Conservation (phyloP, 768 basidiomycete species). For the Rubroboletus pulcherrimus region DNA sequence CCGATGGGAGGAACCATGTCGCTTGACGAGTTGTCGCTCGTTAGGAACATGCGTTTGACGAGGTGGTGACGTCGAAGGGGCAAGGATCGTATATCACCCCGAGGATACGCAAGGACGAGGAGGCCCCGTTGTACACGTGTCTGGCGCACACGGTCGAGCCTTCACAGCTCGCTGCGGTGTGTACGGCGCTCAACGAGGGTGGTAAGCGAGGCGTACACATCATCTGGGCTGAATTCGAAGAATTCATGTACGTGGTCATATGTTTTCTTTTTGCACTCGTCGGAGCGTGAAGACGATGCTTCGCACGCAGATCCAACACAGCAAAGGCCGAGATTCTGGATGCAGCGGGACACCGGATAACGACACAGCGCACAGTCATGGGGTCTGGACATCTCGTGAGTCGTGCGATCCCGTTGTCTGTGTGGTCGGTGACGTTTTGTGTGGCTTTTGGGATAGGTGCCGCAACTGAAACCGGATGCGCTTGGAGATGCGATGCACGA, state of each 20-base stretch:
- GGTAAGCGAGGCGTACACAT: slow-evolving; percentile 22
- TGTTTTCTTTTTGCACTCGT: not conserved
- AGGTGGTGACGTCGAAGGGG: slow-evolving; percentile 10
- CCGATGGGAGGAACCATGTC: not conserved
- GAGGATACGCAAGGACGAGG: slow-evolving; percentile 29
- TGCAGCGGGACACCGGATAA: slow-evolving; percentile 21
- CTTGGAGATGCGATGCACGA: slow-evolving; percentile 26
- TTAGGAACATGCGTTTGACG: slow-evolving; percentile 27
- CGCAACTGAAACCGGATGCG: slow-evolving; percentile 29
- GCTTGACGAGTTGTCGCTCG: not conserved
- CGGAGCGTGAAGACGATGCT: not conserved
- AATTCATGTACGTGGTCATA: slow-evolving; percentile 24
- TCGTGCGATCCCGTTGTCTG: not conserved
- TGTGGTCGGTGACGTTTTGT: not conserved
- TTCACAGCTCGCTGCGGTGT: slow-evolving; percentile 18
- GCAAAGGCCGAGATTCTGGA: slow-evolving; percentile 29
- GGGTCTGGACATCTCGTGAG: slow-evolving; percentile 32
- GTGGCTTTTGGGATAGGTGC: slow-evolving; percentile 13
- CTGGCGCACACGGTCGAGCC: slow-evolving; percentile 26
- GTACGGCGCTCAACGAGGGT: slow-evolving; percentile 8
- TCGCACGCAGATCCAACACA: slow-evolving; percentile 16
- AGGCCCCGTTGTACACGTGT: slow-evolving; percentile 24
- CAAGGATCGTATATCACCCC: slow-evolving; percentile 17
- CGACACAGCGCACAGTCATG: slow-evolving; percentile 18
- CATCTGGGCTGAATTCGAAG: slow-evolving; percentile 30